Conservation (phyloP, 768 basidiomycete species). For the Lactarius indigo region DNA sequence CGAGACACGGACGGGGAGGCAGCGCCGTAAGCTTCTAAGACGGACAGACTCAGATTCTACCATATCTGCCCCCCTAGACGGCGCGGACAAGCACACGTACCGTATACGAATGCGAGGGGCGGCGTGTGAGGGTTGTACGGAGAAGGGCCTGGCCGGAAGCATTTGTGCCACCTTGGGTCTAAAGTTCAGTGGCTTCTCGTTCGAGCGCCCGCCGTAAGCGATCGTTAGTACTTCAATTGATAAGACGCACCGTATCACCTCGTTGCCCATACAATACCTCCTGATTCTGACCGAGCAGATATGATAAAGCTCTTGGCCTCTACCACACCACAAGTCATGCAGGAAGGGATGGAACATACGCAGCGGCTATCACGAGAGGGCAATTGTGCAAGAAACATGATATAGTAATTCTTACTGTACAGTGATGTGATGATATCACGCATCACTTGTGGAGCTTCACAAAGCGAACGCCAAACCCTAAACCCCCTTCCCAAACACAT, state of each 20-base stretch:
- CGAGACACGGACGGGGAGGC: neutral
- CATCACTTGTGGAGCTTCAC: neutral
- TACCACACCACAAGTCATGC: neutral
- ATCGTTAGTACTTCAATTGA: neutral
- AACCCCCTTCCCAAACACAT: neutral
- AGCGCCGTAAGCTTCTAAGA: neutral
- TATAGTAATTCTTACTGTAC: neutral
- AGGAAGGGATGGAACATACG: neutral
- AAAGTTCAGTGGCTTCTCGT: neutral
- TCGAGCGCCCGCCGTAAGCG: neutral
- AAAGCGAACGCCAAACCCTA: neutral
- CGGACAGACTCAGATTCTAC: neutral
- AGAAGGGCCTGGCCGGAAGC: neutral
- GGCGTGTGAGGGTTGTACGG: neutral
- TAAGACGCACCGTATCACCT: neutral
- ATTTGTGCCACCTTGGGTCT: neutral
- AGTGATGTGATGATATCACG: neutral
- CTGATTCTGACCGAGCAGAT: too few relatives aligned
- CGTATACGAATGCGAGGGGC: neutral
- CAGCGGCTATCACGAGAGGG: neutral
- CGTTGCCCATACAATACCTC: neutral
- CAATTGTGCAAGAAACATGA: neutral
- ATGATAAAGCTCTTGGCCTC: neutral
- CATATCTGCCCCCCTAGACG: neutral
- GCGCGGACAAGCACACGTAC: neutral